Evolutionary conservation across 1,139 yeast genomes (phyloP).

Genomic region (Debaryomycetaceae sp.): DNA sequence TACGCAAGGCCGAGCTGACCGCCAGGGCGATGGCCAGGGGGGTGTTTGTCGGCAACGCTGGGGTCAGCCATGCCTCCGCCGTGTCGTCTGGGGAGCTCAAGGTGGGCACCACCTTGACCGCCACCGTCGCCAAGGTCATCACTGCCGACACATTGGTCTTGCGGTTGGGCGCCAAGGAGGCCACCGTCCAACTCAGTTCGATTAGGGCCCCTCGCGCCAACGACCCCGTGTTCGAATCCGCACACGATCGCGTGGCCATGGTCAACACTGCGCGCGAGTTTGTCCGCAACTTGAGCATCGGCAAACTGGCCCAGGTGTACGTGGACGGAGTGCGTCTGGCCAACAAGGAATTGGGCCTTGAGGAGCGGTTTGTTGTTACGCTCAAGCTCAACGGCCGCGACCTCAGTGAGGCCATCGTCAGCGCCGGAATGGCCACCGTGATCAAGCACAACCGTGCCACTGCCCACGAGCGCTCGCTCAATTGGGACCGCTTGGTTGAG

Average conservation of each 20-base stretch:
- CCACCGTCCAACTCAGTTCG: conserved; percentile 70
- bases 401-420: conserved; percentile 58
- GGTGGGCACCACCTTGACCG: conserved; percentile 49
- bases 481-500: conserved; percentile 76
- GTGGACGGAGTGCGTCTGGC: conserved; percentile 68
- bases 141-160: conserved; percentile 67
- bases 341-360: conserved; percentile 52
- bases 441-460: conserved; percentile 74
- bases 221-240: conserved; percentile 48
- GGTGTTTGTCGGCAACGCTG: conserved; percentile 46
- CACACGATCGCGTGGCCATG: conserved; percentile 42
- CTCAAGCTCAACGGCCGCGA: conserved; percentile 47
- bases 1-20: conserved; percentile 62
- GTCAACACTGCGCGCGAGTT: conserved; percentile 68
- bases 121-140: conserved; percentile 54
- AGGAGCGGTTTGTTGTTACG: conserved; percentile 63
- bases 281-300: conserved; percentile 63
- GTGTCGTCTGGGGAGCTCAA: conserved; percentile 23
- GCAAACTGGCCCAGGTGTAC: conserved; percentile 56
- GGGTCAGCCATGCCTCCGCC: conserved; percentile 15
- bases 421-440: conserved; percentile 72
- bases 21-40: conserved; percentile 65
- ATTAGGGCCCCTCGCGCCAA: conserved; percentile 66
- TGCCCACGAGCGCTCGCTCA: conserved; percentile 60
- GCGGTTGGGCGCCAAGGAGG: conserved; percentile 40